Evolutionary conservation across 768 basidiomycete species (phyloP).

Genomic region (Filobasidium wieringae): DNA sequence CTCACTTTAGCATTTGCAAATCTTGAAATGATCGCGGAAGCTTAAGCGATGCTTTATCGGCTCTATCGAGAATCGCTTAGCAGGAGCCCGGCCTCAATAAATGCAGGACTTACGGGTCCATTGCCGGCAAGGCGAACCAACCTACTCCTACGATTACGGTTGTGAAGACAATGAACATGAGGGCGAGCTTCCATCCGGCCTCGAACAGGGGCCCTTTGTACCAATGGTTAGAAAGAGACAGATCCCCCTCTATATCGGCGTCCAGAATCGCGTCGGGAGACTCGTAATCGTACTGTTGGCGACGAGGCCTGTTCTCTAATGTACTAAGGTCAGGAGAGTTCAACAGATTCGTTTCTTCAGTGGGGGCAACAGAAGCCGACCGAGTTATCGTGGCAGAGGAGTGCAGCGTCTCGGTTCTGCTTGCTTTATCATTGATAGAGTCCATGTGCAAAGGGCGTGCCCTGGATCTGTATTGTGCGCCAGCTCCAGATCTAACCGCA

Average conservation of each 20-base stretch:
- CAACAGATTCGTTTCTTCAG: not conserved
- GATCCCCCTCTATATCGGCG: not conserved
- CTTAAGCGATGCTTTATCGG: conserved; percentile 61
- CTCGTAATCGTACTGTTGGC: too few relatives aligned
- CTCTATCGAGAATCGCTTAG: conserved; percentile 42
- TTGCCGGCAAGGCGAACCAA: conserved; percentile 65
- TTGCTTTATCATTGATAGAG: too few relatives aligned
- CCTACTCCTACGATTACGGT: conserved; percentile 61
- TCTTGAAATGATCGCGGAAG: conserved; percentile 81
- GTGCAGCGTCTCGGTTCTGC: too few relatives aligned
- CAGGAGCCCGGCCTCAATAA: not conserved
- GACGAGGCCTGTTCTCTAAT: not conserved
- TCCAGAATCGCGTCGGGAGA: not conserved
- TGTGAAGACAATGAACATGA: conserved; percentile 60
- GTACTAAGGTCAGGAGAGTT: not conserved
- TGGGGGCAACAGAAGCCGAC: not conserved
- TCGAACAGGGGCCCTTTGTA: conserved; percentile 51
- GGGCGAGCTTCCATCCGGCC: conserved; percentile 72
- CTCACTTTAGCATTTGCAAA: conserved; percentile 68
- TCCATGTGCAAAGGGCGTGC: too few relatives aligned
- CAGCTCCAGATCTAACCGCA: too few relatives aligned
- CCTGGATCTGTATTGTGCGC: too few relatives aligned
- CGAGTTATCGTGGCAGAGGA: not conserved
- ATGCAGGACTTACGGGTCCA: conserved; percentile 55
- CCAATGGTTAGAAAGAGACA: conserved; percentile 19